phyloP scores from a whole-genome alignment of 345 rosid genomes.

The Bruguiera sexangula region DNA sequence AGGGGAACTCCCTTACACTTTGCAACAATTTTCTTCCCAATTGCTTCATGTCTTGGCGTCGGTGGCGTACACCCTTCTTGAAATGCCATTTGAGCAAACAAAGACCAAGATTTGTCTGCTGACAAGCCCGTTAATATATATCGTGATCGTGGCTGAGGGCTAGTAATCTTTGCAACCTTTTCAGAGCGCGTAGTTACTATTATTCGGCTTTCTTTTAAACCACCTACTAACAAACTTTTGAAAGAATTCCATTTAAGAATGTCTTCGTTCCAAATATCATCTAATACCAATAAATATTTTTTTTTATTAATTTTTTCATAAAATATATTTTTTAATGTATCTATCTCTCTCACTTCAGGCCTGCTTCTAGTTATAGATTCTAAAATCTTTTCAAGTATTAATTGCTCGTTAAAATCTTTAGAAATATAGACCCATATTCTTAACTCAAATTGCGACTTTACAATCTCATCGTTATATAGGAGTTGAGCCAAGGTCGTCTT shows the following conservation, averaged over 20 bases:
- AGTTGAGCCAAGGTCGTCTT: constrained; percentile 25
- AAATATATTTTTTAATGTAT: constrained; percentile 7
- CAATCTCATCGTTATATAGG: constrained; percentile 16
- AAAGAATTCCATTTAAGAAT: constrained; percentile 11
- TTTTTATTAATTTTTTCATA: neutral
- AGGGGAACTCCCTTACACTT: constrained; percentile 21
- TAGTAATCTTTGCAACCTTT: constrained; percentile 20
- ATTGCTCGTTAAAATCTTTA: constrained; percentile 7
- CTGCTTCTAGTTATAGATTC: neutral
- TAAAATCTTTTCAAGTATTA: constrained; percentile 11
- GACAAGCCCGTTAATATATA: constrained; percentile 6
- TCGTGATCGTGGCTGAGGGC: neutral
- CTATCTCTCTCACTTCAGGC: too few relatives aligned
- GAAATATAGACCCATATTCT: constrained; percentile 1
- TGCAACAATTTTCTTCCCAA: constrained; percentile 12
- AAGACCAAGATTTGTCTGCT: constrained; percentile 12
- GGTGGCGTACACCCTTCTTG: neutral
- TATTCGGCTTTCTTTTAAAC: constrained; percentile 17
- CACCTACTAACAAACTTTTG: constrained; percentile 8
- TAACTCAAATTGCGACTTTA: constrained; percentile 10
- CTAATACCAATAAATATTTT: constrained; percentile 22
- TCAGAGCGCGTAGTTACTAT: constrained; percentile 19
- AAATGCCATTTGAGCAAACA: constrained; percentile 19
- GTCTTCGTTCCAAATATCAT: constrained; percentile 25
- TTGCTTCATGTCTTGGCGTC: neutral